Evolutionary conservation across 352 stramenopile genomes (phyloP), one percentile per base, ranked within the genome.

Genomic region (Pythium aquatile): DNA sequence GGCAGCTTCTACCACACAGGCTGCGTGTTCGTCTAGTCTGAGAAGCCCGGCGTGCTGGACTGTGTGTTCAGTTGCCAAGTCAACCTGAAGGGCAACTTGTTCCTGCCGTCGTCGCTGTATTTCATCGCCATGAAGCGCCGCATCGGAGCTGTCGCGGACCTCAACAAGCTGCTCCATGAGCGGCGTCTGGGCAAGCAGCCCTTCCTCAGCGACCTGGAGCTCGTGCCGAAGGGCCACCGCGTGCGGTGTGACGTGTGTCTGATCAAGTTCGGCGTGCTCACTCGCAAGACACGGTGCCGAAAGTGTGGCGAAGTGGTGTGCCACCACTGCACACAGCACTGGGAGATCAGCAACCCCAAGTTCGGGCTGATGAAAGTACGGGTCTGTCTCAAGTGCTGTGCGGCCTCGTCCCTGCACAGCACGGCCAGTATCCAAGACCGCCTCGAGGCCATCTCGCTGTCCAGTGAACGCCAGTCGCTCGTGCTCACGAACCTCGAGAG

Each of bases 291-390:
- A 10, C 75, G 76, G 30, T 93, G 83, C 61, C 79, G 81, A 58
- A 86, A 82, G 61, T 93, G 83, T 54, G 83, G 81, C 30, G 79
- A 91, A 77, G 83, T 93, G 26, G 77, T 91, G 14, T 93, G 83
- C 56, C 49, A 70, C 11, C 77, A 74, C 20, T 92, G 83, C 60
- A 86, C 72, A 39, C 81, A 74, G n/a, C 70, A 76, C 26, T 90
- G 69, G 70, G 77, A 85, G 39, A 72, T 91, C n/a, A 68, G 70
- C 39, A 72, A 84, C 29, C 58, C 78, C 1, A 79, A 75, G 16
- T 63, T 74, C 13, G 82, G 79, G 10, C 55, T 72, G 42, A 68
- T 77, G 47, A 81, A 83, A 61, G 73, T 91, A 13, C 79, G 82
- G 6, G 79, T 91, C 42, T 91, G 82, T 30, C 44, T 51, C 44